Conservation (phyloP, 2,329 filamentous ascomycete genomes). For the Paraphoma sp. region DNA sequence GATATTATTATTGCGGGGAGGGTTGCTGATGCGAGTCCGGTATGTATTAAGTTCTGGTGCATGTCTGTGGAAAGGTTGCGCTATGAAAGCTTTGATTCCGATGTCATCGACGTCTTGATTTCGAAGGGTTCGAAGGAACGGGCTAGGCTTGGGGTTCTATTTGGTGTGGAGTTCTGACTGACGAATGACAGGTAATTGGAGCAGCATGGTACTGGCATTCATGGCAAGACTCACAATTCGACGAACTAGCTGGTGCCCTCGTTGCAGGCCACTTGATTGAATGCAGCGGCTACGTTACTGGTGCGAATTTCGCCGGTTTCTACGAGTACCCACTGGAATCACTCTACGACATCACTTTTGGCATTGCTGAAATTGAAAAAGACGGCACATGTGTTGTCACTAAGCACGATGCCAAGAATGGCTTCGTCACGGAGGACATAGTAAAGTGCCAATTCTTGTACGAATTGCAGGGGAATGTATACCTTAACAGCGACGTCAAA, state of each 20-base stretch:
- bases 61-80: not conserved
- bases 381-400: conserved; percentile 58
- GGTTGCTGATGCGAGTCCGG: conserved; percentile 43
- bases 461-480: conserved; percentile 55
- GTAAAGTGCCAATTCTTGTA: conserved; percentile 54
- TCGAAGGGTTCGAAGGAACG: not conserved
- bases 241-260: conserved; percentile 56
- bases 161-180: not conserved
- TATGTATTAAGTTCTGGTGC: conserved; percentile 12
- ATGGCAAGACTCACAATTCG: conserved; percentile 58
- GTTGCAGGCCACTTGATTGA: conserved; percentile 55
- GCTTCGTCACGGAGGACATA: conserved; percentile 43
- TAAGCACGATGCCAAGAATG: conserved; percentile 55
- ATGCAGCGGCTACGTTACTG: conserved; percentile 59
- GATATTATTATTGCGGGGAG: conserved; percentile 45
- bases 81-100: too few relatives aligned
- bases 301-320: conserved; percentile 63
- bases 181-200: conserved; percentile 55
- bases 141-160: too few relatives aligned
- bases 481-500: conserved; percentile 55
- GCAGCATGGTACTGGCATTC: conserved; percentile 64
- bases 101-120: not conserved
- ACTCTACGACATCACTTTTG: conserved; percentile 55
- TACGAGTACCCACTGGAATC: conserved; percentile 52
- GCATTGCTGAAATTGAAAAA: conserved; percentile 57